phyloP scores from a whole-genome alignment of 163 green algal species.

The Prototheca wickerhamii region DNA sequence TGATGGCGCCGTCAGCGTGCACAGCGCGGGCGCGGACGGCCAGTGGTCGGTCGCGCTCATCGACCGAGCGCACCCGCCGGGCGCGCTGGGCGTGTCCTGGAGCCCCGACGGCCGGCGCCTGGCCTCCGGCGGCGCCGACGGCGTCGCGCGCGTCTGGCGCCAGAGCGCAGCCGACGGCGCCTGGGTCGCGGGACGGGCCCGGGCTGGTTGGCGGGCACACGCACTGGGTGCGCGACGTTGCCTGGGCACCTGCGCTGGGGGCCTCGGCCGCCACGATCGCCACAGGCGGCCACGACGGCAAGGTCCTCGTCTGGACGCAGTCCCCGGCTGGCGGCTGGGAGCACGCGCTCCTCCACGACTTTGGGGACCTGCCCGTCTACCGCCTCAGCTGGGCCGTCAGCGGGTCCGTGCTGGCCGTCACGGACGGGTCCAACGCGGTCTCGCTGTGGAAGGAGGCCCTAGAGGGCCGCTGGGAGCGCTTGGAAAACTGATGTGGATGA shows the following conservation, averaged over 20 bases:
- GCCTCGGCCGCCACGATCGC: conserved; percentile 81
- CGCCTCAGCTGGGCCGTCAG: conserved; percentile 86
- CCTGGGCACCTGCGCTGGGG: conserved; percentile 88
- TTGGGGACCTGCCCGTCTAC: conserved; percentile 70
- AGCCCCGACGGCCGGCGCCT: conserved; percentile 69
- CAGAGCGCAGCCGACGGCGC: not conserved
- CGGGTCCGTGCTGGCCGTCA: conserved; percentile 86
- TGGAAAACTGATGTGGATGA: conserved; percentile 21
- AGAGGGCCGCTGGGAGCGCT: conserved; percentile 84
- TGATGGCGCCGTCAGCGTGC: conserved; percentile 76
- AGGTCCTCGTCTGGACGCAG: conserved; percentile 67
- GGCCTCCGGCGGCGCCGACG: conserved; percentile 82
- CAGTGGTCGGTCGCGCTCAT: conserved; percentile 50
- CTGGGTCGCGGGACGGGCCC: not conserved
- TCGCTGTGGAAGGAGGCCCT: conserved; percentile 92
- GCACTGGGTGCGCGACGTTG: conserved; percentile 96
- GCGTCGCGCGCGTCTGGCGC: conserved; percentile 60
- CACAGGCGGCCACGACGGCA: conserved; percentile 81
- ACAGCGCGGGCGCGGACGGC: conserved; percentile 59
- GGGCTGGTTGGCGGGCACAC: conserved; percentile 61
- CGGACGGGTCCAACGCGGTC: conserved; percentile 76
- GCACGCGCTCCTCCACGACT: conserved; percentile 70
- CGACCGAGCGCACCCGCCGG: conserved; percentile 66
- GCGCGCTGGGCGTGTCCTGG: conserved; percentile 77
- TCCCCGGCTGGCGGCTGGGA: conserved; percentile 52